A percentile compares a stretch with the other conserved stretches of the same genome.
These are phyloP conservation scores for Volutella citrinella DNA, from an alignment of 2,329 filamentous ascomycete species.

Conservation along the genomic window DNA sequence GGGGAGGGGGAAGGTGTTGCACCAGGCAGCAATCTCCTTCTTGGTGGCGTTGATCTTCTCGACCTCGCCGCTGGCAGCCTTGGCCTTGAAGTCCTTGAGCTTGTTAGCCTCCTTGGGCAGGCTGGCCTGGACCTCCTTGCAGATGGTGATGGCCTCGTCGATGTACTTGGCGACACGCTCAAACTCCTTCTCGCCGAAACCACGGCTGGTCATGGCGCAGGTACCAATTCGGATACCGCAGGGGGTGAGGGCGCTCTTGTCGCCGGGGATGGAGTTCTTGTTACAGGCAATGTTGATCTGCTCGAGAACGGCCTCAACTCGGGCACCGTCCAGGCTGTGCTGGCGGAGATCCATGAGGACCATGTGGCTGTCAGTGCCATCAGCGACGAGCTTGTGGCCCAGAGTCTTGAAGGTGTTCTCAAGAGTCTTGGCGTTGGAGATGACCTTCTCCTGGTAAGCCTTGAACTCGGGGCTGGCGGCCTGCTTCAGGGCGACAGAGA, in stretches of 20 bases:
- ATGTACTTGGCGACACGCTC: slow-evolving; percentile 88
- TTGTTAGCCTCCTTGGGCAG: slow-evolving; percentile 98
- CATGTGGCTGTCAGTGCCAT: slow-evolving; percentile 97
- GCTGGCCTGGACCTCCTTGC: slow-evolving; percentile 78
- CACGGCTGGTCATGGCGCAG: slow-evolving; percentile 94
- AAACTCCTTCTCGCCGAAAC: slow-evolving; percentile 91
- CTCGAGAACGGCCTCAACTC: slow-evolving; percentile 93
- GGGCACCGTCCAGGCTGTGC: slow-evolving; percentile 83
- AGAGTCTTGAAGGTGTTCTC: slow-evolving; percentile 81
- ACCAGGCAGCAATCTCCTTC: slow-evolving; percentile 89
- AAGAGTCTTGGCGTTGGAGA: slow-evolving; percentile 89
- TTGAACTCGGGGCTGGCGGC: slow-evolving; percentile 88
- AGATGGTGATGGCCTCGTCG: slow-evolving; percentile 82
- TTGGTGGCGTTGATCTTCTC: slow-evolving; percentile 79
- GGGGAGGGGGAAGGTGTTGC: slow-evolving; percentile 86
- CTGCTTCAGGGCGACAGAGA: slow-evolving; percentile 93
- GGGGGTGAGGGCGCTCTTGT: slow-evolving; percentile 94
- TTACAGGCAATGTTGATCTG: slow-evolving; percentile 99
- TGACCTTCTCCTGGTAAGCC: slow-evolving; percentile 87
- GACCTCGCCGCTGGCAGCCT: slow-evolving; percentile 76
- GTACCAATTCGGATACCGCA: slow-evolving; percentile 95
- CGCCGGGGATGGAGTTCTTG: slow-evolving; percentile 98
- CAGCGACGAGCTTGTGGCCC: slow-evolving; percentile 91
- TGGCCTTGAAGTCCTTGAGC: slow-evolving; percentile 98
- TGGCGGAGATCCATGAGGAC: slow-evolving; percentile 92